Evolutionary conservation across 345 rosid genomes (phyloP).

Genomic region (Eucalyptus cloeziana): DNA sequence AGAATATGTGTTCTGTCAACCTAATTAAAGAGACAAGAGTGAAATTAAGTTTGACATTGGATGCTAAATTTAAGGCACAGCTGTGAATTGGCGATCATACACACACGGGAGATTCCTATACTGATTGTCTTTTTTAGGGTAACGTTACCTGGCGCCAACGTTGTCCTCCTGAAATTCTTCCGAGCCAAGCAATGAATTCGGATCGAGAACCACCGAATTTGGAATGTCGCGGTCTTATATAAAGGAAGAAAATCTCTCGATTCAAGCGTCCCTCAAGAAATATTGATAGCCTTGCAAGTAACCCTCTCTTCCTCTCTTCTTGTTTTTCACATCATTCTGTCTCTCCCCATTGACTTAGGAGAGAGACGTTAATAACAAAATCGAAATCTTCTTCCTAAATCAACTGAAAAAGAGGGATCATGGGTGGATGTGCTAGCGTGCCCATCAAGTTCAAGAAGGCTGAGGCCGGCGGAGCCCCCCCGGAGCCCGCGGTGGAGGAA

Average conservation of each 20-base stretch:
- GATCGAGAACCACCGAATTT: background rate
- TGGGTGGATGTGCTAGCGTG: conserved; percentile 5
- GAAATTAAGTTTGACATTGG: background rate
- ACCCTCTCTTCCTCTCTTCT: background rate
- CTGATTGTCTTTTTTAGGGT: background rate
- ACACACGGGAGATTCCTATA: background rate
- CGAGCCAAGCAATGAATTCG: background rate
- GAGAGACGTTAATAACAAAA: background rate
- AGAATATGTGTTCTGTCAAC: background rate
- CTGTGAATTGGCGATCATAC: background rate
- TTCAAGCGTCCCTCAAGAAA: background rate
- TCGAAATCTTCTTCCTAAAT: background rate
- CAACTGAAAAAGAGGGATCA: background rate
- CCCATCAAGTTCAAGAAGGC: conserved; percentile 1
- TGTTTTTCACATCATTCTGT: background rate
- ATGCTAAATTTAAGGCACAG: background rate
- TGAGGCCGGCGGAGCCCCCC: background rate
- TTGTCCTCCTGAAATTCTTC: background rate
- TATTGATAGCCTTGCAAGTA: background rate
- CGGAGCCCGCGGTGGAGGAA: background rate
- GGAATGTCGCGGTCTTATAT: background rate
- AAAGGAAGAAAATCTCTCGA: background rate
- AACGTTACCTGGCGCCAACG: background rate
- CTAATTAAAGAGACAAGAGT: background rate
- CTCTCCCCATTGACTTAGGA: background rate